Base-by-base conservation (phyloP, 176 grass and related monocot species). In the Metroxylon sagu region DNA sequence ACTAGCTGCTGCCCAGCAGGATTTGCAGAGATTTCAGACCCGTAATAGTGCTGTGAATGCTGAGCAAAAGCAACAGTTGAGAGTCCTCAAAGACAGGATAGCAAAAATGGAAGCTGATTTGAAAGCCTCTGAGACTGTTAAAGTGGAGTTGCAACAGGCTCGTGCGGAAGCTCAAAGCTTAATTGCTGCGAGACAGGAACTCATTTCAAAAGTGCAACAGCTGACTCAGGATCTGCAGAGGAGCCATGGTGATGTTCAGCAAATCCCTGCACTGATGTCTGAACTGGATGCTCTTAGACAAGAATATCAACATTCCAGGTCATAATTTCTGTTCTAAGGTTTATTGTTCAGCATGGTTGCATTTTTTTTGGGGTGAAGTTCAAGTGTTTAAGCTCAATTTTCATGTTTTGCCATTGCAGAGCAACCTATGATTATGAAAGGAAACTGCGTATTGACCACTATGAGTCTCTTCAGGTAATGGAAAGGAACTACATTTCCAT, bases 191-290 rank as follows among this genome's bases (percentile, higher is more conserved):
- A 89, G 94, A 74, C 84, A 86, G 76, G 82, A 89, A 49, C 56
- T 98, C 39, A 8, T 62, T 4, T 61, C 25, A 0, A 61, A 89
- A 12, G 74, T 80, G 17, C 94, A 98, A 73, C 80, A 80, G 71
- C 76, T 98, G 67, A 86, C 56, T 59, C 86, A 93, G 61, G 88
- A 93, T 74, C 74, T 98, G 72, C 88, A 89, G 74, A 93, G 85
- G 66, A 79, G 77, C 43, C 61, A 81, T 16, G 82, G 84, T 14
- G 85, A 98, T 75, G 73, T 73, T 4, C 88, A 98, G 39, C 88
- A 98, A 82, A 78, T 93, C 4, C 85, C 85, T 0, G 55, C 53
- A 1, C 74, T 98, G 39, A 51, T 81, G 25, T 59, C 77, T 61
- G 88, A 98, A 43, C 74, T 71, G 5, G 85, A 93, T 29, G 56